Percentiles rank a stretch among this genome's conserved stretches.
phyloP scores from a whole-genome alignment of 2,329 filamentous ascomycete species.

The Pseudogymnoascus sp. region DNA sequence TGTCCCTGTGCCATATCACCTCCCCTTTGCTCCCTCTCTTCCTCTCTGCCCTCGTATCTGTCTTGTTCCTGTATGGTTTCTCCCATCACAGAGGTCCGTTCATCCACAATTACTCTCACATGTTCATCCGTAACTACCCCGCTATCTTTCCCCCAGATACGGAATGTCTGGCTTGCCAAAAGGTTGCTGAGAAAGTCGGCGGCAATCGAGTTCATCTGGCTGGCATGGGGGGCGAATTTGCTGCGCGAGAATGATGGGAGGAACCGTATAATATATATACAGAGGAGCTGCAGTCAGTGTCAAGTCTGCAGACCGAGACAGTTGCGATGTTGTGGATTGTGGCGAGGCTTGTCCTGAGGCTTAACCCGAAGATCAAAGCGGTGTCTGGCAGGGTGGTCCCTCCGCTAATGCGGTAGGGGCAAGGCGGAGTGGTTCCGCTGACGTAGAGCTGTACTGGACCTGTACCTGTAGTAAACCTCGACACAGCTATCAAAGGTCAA shows the following conservation, averaged over 20 bases:
- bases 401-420: slow-evolving; percentile 5
- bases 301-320: slow-evolving; percentile 4
- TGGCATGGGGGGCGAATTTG: neutral
- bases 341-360: neutral
- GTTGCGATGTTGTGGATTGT: neutral
- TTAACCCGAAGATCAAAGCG: neutral
- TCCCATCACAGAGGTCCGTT: neutral
- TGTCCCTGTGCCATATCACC: neutral
- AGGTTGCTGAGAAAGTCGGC: slow-evolving; percentile 3
- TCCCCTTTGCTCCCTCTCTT: neutral
- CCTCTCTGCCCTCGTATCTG: neutral
- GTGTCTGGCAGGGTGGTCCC: slow-evolving; percentile 4
- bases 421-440: slow-evolving; percentile 1
- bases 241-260: neutral
- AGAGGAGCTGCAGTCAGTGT: neutral
- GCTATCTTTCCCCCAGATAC: neutral
- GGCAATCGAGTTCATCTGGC: slow-evolving; percentile 1
- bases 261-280: neutral
- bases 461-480: neutral
- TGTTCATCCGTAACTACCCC: neutral
- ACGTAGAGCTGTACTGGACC: neutral
- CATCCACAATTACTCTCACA: neutral
- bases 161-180: neutral
- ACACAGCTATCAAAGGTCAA: neutral
- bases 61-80: neutral